phyloP scores from a whole-genome alignment of 176 grass and related monocot genomes.

The Chloris gayana region DNA sequence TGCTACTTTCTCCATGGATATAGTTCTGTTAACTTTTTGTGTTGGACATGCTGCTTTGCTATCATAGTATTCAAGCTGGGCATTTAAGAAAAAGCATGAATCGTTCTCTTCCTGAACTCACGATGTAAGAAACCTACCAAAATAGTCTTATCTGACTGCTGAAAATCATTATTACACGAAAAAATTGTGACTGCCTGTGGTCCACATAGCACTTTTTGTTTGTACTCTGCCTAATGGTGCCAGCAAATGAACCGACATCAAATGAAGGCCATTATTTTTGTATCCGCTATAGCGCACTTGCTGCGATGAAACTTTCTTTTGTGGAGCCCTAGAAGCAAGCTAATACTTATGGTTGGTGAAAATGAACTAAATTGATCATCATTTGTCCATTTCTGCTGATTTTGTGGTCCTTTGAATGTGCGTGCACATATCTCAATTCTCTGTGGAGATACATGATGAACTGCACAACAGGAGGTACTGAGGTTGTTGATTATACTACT shows the following conservation, averaged over 20 bases:
- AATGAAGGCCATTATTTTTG: not conserved
- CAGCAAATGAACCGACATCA: not conserved
- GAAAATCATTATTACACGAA: slow-evolving; percentile 17
- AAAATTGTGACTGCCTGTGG: not conserved
- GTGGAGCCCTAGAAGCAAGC: not conserved
- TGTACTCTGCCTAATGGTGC: not conserved
- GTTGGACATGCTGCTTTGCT: slow-evolving; percentile 15
- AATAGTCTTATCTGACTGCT: not conserved
- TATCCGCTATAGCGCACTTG: not conserved
- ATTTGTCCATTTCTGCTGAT: not conserved
- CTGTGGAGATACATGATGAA: not conserved
- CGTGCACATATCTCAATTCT: not conserved
- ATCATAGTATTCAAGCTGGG: not conserved
- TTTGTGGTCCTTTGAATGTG: not conserved
- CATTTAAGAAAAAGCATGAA: not conserved
- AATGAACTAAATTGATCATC: not conserved
- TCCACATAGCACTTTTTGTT: slow-evolving; percentile 18
- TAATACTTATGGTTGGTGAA: not conserved
- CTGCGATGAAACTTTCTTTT: not conserved
- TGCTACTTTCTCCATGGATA: slow-evolving; percentile 23
- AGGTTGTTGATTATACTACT: slow-evolving; percentile 13
- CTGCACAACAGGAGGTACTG: not conserved
- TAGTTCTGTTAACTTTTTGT: slow-evolving; percentile 19
- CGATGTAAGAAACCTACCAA: slow-evolving; percentile 22
- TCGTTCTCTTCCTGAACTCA: not conserved